Conservation (phyloP, 73 alveolate genomes). For the Tetrahymena malaccensis region DNA sequence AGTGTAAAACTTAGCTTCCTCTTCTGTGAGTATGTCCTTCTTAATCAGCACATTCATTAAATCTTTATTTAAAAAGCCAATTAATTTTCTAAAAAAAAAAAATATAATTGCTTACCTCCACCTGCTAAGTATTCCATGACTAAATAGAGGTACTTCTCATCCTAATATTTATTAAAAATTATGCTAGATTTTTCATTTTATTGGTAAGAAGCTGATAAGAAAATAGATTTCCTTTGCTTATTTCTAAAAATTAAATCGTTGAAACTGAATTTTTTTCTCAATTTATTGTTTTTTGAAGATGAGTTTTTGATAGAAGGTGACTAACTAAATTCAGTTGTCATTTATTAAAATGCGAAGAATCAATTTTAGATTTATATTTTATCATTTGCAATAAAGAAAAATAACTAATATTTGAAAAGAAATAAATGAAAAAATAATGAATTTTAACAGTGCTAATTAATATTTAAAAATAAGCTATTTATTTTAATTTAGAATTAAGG, state of each 20-base stretch:
- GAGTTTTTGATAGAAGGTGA: no score
- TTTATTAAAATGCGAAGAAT: no score
- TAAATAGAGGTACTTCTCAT: slow-evolving; percentile 59
- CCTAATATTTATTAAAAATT: slow-evolving; percentile 12
- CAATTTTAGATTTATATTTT: not conserved
- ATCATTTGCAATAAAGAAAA: not conserved
- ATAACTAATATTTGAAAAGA: no score
- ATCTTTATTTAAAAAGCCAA: slow-evolving; percentile 2
- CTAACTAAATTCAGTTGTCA: no score
- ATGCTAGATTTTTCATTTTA: no score
- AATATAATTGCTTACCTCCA: slow-evolving; percentile 6
- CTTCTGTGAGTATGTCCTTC: slow-evolving; percentile 34
- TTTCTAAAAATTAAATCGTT: no score
- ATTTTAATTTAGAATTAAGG: not conserved
- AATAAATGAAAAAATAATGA: not conserved
- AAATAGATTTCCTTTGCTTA: no score
- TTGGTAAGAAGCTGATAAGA: no score
- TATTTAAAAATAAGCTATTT: not conserved
- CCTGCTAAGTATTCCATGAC: slow-evolving; percentile 80
- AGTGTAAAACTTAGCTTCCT: slow-evolving; percentile 36
- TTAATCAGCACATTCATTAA: slow-evolving; percentile 59
- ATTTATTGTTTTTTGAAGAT: no score
- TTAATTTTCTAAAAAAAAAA: not conserved
- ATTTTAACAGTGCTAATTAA: no score
- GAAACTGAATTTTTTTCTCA: no score